Conservation (phyloP, 1,139 yeast genomes). For the Wickerhamomyces sp. region DNA sequence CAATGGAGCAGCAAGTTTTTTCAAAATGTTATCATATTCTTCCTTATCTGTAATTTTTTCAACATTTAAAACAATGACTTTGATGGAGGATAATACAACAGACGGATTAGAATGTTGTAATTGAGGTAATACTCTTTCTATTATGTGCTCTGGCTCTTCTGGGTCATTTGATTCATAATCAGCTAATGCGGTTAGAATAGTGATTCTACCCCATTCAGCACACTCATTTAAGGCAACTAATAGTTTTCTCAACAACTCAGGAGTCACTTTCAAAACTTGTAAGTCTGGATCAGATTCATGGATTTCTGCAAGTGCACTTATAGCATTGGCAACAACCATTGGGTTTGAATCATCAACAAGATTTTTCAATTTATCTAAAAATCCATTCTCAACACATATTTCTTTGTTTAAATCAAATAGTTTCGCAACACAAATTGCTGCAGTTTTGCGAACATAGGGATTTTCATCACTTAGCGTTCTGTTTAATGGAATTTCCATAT, state of each 20-base stretch:
- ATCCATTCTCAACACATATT: constrained; percentile 84
- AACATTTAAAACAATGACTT: constrained; percentile 72
- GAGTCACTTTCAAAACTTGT: constrained; percentile 37
- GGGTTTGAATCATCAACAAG: constrained; percentile 87
- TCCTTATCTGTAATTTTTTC: constrained; percentile 40
- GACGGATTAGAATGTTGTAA: constrained; percentile 97
- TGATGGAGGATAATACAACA: constrained; percentile 84
- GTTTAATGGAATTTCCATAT: constrained; percentile 84
- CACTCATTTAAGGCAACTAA: constrained; percentile 89
- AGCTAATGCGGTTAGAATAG: constrained; percentile 77
- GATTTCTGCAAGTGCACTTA: constrained; percentile 80
- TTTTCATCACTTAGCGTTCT: constrained; percentile 87
- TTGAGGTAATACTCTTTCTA: constrained; percentile 91
- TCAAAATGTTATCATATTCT: constrained; percentile 45
- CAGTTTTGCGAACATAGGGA: constrained; percentile 96
- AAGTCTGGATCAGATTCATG: constrained; percentile 59
- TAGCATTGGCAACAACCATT: constrained; percentile 94
- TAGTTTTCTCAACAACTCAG: constrained; percentile 51
- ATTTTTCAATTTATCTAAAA: constrained; percentile 62
- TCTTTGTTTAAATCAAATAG: constrained; percentile 81
- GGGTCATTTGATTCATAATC: constrained; percentile 56
- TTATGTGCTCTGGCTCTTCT: constrained; percentile 76
- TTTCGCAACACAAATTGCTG: constrained; percentile 96
- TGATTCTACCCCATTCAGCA: constrained; percentile 98
- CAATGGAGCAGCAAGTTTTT: constrained; percentile 85